A percentile compares a stretch with the other conserved stretches of the same genome.
Evolutionary conservation across 805 yeast species (phyloP).

Genomic region (Ogataea polymorpha): DNA sequence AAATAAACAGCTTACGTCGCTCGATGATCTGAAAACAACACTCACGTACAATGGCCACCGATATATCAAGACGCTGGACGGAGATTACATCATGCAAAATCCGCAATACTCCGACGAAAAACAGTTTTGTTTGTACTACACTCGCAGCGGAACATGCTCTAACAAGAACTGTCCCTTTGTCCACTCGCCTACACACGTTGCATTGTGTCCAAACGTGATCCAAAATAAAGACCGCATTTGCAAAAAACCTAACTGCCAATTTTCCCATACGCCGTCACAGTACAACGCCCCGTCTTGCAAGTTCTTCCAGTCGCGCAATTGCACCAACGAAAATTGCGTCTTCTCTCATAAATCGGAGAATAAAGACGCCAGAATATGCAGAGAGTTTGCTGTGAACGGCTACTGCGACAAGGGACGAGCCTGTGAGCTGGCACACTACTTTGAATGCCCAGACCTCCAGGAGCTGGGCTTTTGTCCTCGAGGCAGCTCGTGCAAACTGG

Average conservation of each 20-base stretch:
- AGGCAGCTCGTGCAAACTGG: conserved; percentile 48
- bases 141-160: conserved; percentile 44
- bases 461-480: conserved; percentile 58
- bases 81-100: conserved; percentile 23
- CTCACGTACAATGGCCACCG: conserved; percentile 14
- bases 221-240: conserved; percentile 45
- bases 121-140: conserved; percentile 29
- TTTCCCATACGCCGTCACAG: conserved; percentile 56
- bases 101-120: conserved; percentile 4
- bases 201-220: conserved; percentile 49
- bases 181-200: conserved; percentile 50
- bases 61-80: conserved; percentile 24
- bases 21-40: conserved; percentile 21
- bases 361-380: conserved; percentile 43
- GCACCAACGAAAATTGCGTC: conserved; percentile 48
- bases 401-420: conserved; percentile 60
- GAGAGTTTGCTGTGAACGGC: conserved; percentile 66
- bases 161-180: conserved; percentile 52
- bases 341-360: conserved; percentile 47
- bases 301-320: conserved; percentile 45
- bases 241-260: conserved; percentile 42
- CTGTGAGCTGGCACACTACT: conserved; percentile 57
- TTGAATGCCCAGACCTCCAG: conserved; percentile 70
- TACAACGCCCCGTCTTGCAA: conserved; percentile 60
- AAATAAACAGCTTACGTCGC: conserved; percentile 11